Evolutionary conservation across 2,329 filamentous ascomycete species (phyloP).

Genomic region (Diaporthe citri): DNA sequence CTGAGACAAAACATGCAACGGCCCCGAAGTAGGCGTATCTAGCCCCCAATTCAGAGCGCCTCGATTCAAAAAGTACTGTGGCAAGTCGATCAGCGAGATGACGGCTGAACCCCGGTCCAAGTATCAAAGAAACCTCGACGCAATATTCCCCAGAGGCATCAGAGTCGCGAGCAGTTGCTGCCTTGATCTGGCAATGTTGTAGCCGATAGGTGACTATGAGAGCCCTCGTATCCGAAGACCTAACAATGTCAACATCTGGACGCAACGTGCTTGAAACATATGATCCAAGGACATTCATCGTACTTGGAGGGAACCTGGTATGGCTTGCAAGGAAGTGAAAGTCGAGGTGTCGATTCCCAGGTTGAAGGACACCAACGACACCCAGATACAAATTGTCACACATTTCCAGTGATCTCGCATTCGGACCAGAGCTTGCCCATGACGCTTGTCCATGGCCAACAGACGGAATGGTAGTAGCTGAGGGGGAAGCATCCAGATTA

Average conservation of each 20-base stretch:
- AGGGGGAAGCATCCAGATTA: background rate
- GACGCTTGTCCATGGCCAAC: background rate
- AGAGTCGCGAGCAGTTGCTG: background rate
- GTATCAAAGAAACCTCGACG: no score
- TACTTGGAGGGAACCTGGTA: background rate
- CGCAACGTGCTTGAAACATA: background rate
- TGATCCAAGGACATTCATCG: background rate
- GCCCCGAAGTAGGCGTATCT: background rate
- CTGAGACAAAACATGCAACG: background rate
- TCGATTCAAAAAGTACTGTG: background rate
- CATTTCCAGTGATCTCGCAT: background rate
- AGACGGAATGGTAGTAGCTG: background rate
- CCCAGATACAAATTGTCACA: background rate
- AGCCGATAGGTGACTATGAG: background rate
- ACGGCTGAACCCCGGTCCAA: no score
- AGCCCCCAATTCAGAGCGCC: background rate
- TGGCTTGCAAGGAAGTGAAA: background rate
- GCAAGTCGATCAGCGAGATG: background rate
- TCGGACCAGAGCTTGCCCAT: background rate
- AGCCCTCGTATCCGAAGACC: background rate
- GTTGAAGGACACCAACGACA: background rate
- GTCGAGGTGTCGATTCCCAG: background rate
- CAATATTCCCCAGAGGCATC: background rate
- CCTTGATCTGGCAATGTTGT: background rate
- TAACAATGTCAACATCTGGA: background rate